Percentiles rank a stretch among this genome's conserved stretches.
Evolutionary conservation across 352 stramenopile genomes (phyloP).

Genomic region (Stramenopiles sp.): DNA sequence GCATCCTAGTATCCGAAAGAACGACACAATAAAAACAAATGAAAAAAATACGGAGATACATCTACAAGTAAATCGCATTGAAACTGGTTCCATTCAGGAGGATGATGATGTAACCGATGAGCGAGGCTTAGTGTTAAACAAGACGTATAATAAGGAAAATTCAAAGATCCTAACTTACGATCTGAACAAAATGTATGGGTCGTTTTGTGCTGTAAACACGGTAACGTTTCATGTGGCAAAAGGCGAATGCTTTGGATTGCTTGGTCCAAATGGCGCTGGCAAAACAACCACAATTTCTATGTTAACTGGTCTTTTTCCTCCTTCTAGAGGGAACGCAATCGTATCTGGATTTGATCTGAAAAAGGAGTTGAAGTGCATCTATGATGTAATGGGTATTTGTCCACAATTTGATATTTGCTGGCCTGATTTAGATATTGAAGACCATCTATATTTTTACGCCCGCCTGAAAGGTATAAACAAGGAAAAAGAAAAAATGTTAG

Average conservation of each 20-base stretch:
- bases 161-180: not conserved
- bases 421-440: not conserved
- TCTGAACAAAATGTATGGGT: not conserved
- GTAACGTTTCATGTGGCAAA: slow-evolving; percentile 60
- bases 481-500: not conserved
- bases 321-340: slow-evolving; percentile 33
- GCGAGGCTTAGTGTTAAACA: not conserved
- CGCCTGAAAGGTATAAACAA: not conserved
- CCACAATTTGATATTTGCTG: not conserved
- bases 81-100: not conserved
- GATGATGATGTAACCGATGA: not conserved
- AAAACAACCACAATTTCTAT: slow-evolving; percentile 92
- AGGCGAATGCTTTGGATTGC: slow-evolving; percentile 72
- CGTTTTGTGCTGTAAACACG: slow-evolving; percentile 34
- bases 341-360: not conserved
- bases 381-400: not conserved
- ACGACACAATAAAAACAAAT: not conserved
- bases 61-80: not conserved
- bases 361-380: not conserved
- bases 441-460: slow-evolving; percentile 5
- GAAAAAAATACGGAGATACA: not conserved
- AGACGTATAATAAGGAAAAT: not conserved
- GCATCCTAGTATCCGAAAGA: not conserved
- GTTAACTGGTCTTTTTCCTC: slow-evolving; percentile 65
- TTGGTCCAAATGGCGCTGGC: slow-evolving; percentile 74